A percentile compares a stretch with the other conserved stretches of the same genome.
Conservation (phyloP, 129 eudicot species). For the Mikania micrantha region DNA sequence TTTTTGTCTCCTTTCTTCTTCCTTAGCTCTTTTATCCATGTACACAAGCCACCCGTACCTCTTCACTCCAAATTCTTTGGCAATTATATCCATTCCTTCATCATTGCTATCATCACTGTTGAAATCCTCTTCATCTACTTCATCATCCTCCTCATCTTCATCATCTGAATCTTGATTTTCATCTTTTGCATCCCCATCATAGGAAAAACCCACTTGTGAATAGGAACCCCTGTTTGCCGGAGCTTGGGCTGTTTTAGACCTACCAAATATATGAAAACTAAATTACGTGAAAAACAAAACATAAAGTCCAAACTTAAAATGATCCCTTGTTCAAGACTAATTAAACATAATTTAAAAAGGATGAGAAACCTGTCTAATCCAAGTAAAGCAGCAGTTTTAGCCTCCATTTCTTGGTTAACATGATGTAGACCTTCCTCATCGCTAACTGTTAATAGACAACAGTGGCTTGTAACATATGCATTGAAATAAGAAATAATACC, state of each 20-base stretch:
- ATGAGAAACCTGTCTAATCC: slow-evolving; percentile 63
- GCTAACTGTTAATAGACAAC: slow-evolving; percentile 53
- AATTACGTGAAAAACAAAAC: background rate
- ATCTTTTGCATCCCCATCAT: slow-evolving; percentile 79
- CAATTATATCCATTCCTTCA: slow-evolving; percentile 93
- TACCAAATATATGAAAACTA: slow-evolving; percentile 15
- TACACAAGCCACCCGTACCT: slow-evolving; percentile 97
- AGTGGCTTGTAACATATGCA: slow-evolving; percentile 37
- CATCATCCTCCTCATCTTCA: slow-evolving; percentile 79
- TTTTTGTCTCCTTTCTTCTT: slow-evolving; percentile 91
- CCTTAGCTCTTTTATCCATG: slow-evolving; percentile 98
- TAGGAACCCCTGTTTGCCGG: slow-evolving; percentile 72
- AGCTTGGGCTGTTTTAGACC: slow-evolving; percentile 57
- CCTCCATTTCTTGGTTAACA: slow-evolving; percentile 89
- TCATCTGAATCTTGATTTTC: slow-evolving; percentile 64
- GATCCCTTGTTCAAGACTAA: background rate
- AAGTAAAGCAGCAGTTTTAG: slow-evolving; percentile 65
- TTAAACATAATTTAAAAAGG: background rate
- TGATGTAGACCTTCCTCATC: slow-evolving; percentile 94
- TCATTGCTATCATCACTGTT: slow-evolving; percentile 97
- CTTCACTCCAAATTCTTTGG: slow-evolving; percentile 95
- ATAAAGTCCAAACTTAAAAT: slow-evolving; percentile 1
- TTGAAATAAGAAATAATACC: slow-evolving; percentile 3
- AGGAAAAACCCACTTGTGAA: slow-evolving; percentile 93
- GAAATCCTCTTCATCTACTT: slow-evolving; percentile 85